Percentiles rank a stretch among this genome's conserved stretches.
phyloP scores from a whole-genome alignment of 441 rosid species.

The Euphorbia schlechtendalii region DNA sequence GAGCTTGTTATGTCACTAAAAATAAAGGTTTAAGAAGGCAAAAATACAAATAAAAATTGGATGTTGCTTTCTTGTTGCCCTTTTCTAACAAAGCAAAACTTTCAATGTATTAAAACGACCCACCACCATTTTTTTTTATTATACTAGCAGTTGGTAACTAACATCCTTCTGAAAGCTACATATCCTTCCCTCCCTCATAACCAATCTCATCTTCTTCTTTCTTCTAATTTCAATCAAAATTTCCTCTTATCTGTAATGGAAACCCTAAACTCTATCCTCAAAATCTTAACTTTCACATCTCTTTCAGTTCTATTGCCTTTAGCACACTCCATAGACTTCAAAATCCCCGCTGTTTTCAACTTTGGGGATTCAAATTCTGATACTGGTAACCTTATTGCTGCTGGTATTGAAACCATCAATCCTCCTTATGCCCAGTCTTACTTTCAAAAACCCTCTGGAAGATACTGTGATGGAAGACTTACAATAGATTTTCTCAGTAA shows the following conservation, averaged over 20 bases:
- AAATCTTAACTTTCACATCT: slow-evolving; percentile 23
- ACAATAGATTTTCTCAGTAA: slow-evolving; percentile 56
- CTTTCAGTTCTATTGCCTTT: slow-evolving; percentile 31
- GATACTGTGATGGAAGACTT: slow-evolving; percentile 44
- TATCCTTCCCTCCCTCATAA: neutral
- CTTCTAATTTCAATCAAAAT: neutral
- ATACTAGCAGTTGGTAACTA: slow-evolving; percentile 26
- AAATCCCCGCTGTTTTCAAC: slow-evolving; percentile 42
- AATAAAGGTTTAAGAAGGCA: no score
- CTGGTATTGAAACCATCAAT: slow-evolving; percentile 28
- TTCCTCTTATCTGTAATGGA: slow-evolving; percentile 27
- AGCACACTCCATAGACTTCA: slow-evolving; percentile 38
- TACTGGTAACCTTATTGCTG: slow-evolving; percentile 44
- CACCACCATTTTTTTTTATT: slow-evolving; percentile 13
- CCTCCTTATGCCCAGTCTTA: slow-evolving; percentile 34
- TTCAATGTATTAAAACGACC: slow-evolving; percentile 24
- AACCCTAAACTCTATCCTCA: slow-evolving; percentile 21
- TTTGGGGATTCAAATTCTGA: slow-evolving; percentile 53
- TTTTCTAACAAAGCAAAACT: slow-evolving; percentile 28
- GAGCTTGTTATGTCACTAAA: no score
- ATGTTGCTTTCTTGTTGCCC: neutral
- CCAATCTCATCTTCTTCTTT: neutral
- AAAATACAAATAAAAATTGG: no score
- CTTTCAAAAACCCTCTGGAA: slow-evolving; percentile 37
- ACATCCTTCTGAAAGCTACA: slow-evolving; percentile 23